Evolutionary conservation across 495 filamentous ascomycete genomes (phyloP).

Genomic region (Chaetomium cochliodes): DNA sequence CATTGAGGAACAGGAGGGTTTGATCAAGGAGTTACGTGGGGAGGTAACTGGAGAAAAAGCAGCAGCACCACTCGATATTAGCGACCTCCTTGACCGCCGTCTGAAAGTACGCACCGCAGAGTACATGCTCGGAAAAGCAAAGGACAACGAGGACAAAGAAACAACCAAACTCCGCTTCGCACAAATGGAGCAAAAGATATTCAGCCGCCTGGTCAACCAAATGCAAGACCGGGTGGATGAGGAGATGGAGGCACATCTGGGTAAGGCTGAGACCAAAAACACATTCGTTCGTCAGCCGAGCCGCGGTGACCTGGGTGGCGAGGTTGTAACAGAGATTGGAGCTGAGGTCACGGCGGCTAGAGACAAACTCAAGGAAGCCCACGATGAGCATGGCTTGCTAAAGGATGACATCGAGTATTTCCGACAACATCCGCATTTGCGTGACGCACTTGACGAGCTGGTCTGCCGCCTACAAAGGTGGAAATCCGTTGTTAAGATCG

Average conservation of each 20-base stretch:
- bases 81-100: slow-evolving; percentile 15
- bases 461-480: slow-evolving; percentile 37
- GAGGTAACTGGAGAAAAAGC: not conserved
- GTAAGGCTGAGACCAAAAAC: not conserved
- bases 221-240: slow-evolving; percentile 7
- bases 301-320: not conserved
- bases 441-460: slow-evolving; percentile 42
- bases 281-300: not conserved
- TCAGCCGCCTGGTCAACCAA: slow-evolving; percentile 18
- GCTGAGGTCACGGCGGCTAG: slow-evolving; percentile 16
- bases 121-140: slow-evolving; percentile 16
- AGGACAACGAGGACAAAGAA: slow-evolving; percentile 3
- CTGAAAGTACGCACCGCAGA: slow-evolving; percentile 13
- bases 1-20: slow-evolving; percentile 29
- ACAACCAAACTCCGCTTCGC: slow-evolving; percentile 24
- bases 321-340: slow-evolving; percentile 23
- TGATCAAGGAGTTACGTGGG: slow-evolving; percentile 17
- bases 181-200: slow-evolving; percentile 24
- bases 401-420: slow-evolving; percentile 32
- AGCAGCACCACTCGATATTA: slow-evolving; percentile 17
- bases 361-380: slow-evolving; percentile 14
- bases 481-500: slow-evolving; percentile 45
- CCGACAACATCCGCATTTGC: slow-evolving; percentile 29
- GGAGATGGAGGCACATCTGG: not conserved
- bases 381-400: slow-evolving; percentile 8